Evolutionary conservation across 2,329 filamentous ascomycete genomes (phyloP).

Genomic region (Fonsecaea pedrosoi): DNA sequence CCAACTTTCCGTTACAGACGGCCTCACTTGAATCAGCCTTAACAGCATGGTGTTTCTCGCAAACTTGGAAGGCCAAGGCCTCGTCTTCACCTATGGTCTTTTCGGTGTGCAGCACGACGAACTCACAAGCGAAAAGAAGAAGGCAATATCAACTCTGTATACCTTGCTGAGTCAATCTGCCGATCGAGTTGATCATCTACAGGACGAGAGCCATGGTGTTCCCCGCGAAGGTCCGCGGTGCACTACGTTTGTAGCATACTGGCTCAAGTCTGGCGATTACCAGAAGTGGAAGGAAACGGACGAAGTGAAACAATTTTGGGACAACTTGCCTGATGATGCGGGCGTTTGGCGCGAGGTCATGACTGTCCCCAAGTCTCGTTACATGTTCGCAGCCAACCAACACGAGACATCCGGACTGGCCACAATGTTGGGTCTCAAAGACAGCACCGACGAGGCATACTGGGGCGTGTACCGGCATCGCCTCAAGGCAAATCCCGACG

Average conservation of each 20-base stretch:
- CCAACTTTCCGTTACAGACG: neutral
- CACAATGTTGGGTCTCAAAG: slow-evolving; percentile 23
- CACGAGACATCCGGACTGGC: slow-evolving; percentile 21
- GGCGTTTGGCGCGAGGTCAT: slow-evolving; percentile 32
- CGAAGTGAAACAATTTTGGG: slow-evolving; percentile 24
- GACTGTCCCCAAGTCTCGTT: slow-evolving; percentile 30
- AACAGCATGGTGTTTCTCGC: slow-evolving; percentile 24
- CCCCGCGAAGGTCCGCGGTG: slow-evolving; percentile 17
- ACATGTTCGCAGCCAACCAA: slow-evolving; percentile 26
- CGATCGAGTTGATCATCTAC: slow-evolving; percentile 26
- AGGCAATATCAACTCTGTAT: slow-evolving; percentile 18
- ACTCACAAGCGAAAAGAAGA: slow-evolving; percentile 26
- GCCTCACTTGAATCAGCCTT: neutral
- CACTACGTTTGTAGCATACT: slow-evolving; percentile 29
- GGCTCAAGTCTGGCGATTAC: slow-evolving; percentile 21
- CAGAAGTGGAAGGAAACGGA: slow-evolving; percentile 20
- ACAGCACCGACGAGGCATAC: slow-evolving; percentile 25
- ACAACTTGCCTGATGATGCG: slow-evolving; percentile 25
- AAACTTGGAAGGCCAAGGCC: slow-evolving; percentile 23
- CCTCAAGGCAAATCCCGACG: slow-evolving; percentile 20
- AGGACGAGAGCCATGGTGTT: slow-evolving; percentile 27
- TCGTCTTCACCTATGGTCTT: slow-evolving; percentile 28
- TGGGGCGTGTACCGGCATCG: slow-evolving; percentile 30
- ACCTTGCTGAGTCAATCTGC: slow-evolving; percentile 19
- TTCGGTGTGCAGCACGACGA: slow-evolving; percentile 29